Evolutionary conservation across 305 asterid species (phyloP), one percentile per base, ranked within the genome.

Genomic region (Fraxinus nigra): DNA sequence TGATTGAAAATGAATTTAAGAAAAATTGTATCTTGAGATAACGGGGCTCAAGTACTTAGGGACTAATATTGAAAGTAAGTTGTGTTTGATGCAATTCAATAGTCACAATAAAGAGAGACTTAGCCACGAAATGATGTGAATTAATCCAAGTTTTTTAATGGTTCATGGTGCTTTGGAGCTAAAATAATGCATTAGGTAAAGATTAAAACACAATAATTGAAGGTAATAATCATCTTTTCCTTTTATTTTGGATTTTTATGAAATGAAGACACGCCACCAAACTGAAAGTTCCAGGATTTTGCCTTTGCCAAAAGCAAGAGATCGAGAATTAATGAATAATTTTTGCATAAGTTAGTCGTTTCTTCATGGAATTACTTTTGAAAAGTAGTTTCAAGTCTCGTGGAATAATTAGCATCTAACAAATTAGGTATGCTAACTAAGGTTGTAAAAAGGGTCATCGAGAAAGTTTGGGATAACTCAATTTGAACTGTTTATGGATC

Each of bases 211-310:
- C 10, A 72, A 7, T 54, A 73, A 74, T 20, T 54, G 32, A 86
- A 79, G 40, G 72, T 54, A 70, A 86, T 63, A n/a, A 70, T 38
- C 20, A 32, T 46, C 72, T 76, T 76, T 70, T 80, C 78, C 73
- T 51, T 59, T 77, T 56, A 67, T 77, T 70, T 78, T 77, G 79
- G 69, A 76, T 3, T 30, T 63, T 82, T 33, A 72, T 73, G 18
- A 8, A 6, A 65, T 38, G 38, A 69, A 30, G 43, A 35, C 72
- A 79, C 14, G 32, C 18, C 78, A 77, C 72, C 5, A 7, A 77
- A 20, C 14, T 22, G 65, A 46, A 8, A 61, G 67, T 40, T 59
- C 46, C 11, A 37, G 40, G 48, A 75, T 18, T 37, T 59, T 75
- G 32, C 61, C 74, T 75, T 82, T 82, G 72, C 43, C 78, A 75